Conservation (phyloP, 2,329 filamentous ascomycete genomes). For the Dactylella cylindrospora region DNA sequence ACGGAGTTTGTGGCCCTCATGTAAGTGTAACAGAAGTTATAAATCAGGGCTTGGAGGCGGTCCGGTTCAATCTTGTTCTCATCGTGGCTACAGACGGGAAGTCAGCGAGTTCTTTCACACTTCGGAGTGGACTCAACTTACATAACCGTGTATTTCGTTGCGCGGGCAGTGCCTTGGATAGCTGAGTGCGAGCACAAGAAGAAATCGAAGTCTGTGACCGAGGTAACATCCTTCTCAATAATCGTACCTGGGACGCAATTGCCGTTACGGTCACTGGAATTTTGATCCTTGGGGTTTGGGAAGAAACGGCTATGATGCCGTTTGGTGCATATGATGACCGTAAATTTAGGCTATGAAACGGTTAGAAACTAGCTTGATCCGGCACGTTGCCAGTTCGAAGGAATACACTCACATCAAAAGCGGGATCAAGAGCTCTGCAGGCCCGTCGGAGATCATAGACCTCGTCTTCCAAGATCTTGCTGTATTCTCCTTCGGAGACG, state of each 20-base stretch:
- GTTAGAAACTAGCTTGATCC: background rate
- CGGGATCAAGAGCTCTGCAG: slow-evolving; percentile 38
- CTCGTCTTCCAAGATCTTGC: slow-evolving; percentile 76
- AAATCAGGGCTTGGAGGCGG: slow-evolving; percentile 81
- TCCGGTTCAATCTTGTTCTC: slow-evolving; percentile 69
- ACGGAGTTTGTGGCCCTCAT: slow-evolving; percentile 89
- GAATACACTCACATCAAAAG: slow-evolving; percentile 8
- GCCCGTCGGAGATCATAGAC: slow-evolving; percentile 67
- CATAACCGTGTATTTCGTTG: slow-evolving; percentile 88
- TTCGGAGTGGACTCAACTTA: slow-evolving; percentile 1
- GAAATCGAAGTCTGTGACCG: slow-evolving; percentile 88
- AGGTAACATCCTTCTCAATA: slow-evolving; percentile 85
- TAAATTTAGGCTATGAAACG: slow-evolving; percentile 65
- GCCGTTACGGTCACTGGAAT: slow-evolving; percentile 67
- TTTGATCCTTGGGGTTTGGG: slow-evolving; percentile 61
- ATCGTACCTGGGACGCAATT: slow-evolving; percentile 85
- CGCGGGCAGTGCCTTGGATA: slow-evolving; percentile 90
- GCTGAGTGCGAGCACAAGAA: slow-evolving; percentile 72
- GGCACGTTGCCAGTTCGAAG: slow-evolving; percentile 27
- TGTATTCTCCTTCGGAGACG: slow-evolving; percentile 82
- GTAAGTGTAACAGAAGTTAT: slow-evolving; percentile 93
- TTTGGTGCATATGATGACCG: slow-evolving; percentile 86
- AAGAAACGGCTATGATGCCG: slow-evolving; percentile 94
- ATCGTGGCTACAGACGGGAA: slow-evolving; percentile 58
- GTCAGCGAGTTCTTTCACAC: background rate